Evolutionary conservation across 345 rosid genomes (phyloP).

Genomic region (Pugionium dolabratum): DNA sequence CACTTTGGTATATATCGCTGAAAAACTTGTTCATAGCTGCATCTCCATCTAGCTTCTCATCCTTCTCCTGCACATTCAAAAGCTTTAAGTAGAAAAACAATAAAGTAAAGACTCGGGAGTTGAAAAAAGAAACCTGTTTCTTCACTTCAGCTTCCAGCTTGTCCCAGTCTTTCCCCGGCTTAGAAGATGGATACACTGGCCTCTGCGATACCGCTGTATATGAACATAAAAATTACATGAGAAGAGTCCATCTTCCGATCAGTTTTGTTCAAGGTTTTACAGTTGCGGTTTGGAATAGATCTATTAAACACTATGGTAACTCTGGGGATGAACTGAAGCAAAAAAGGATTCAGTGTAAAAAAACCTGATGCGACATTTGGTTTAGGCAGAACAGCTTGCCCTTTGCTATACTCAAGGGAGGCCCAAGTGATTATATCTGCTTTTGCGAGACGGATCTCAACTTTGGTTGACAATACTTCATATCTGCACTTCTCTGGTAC

Average conservation of each 20-base stretch:
- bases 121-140: conserved; percentile 51
- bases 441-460: conserved; percentile 78
- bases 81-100: background rate
- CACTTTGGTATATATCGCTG: conserved; percentile 61
- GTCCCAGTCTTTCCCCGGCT: conserved; percentile 67
- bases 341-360: background rate
- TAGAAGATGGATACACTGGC: conserved; percentile 76
- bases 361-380: conserved; percentile 53
- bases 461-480: conserved; percentile 54
- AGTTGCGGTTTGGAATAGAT: conserved; percentile 3
- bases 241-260: background rate
- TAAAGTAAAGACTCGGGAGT: conserved; percentile 6
- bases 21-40: conserved; percentile 76
- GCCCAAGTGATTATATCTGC: conserved; percentile 62
- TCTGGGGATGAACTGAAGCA: conserved; percentile 2
- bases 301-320: background rate
- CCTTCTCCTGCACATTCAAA: conserved; percentile 60
- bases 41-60: conserved; percentile 80
- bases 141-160: conserved; percentile 78
- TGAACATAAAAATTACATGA: background rate
- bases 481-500: conserved; percentile 60
- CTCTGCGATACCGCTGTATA: conserved; percentile 51
- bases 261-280: conserved; percentile 7
- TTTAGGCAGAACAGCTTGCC: conserved; percentile 45
- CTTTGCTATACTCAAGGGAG: conserved; percentile 61